Evolutionary conservation across 163 green algal genomes (phyloP), one percentile per base, ranked within the genome.

Genomic region (Volvox carteri): DNA sequence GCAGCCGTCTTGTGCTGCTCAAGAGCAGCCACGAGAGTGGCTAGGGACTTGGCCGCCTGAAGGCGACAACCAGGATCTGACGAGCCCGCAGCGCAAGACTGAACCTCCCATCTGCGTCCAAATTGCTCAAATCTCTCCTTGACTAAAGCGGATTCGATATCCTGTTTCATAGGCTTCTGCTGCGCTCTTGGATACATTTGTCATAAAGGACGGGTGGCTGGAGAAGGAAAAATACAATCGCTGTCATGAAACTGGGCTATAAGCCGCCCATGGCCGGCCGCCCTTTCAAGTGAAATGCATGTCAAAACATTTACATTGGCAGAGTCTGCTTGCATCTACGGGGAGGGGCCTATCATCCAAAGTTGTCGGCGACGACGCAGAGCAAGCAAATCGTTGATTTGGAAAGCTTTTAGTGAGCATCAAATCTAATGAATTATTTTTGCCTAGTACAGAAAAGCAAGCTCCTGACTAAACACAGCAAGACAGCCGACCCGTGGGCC

Each of bases 41-140:
- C 37, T 19, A 85, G 37, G 6, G 54, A 62, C 37, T 74, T 73
- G 14, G 54, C 35, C 4, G 77, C 77, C 37, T 85, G 77, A 33
- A 85, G 77, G 4, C n/a, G 77, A n/a, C 77, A 85, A 25, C 52
- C n/a, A 0, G 54, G 77, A 62, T 85, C 77, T 2, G 35, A 44
- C 5, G 54, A 85, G 7, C 77, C 77, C 1, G 4, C 50, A 9
- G 77, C 54, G 9, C 52, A 73, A 4, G 77, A 67, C 23, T 73
- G 37, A 6, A 85, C 23, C 54, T 73, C 77, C 77, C 77, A 85
- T 48, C 21, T n/a, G 9, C 77, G 52, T 0, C 77, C 77, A 21
- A 85, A 85, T 39, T 75, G 77, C 77, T 73, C 52, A 9, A 85
- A 28, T 7, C 48, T 68, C 14, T 84, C 76, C 28, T 81, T 81